A percentile compares a stretch with the other conserved stretches of the same genome.
Conservation (phyloP, 164 flowering plant genomes). For the Tetrastigma voinierianum region DNA sequence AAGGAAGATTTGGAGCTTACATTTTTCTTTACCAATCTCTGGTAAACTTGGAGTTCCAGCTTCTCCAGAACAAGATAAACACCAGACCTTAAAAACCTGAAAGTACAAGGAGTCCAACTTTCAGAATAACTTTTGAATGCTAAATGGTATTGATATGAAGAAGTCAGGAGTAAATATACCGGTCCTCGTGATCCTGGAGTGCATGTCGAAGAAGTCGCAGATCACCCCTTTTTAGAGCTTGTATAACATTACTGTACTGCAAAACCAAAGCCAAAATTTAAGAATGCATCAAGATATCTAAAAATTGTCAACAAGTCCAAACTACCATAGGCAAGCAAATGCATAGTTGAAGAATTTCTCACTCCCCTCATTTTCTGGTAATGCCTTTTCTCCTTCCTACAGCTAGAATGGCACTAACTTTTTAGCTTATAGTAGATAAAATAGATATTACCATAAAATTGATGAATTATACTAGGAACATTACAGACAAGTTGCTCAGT, state of each 20-base stretch:
- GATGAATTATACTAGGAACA: no score
- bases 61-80: conserved; percentile 97
- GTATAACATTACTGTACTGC: conserved; percentile 73
- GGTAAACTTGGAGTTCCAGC: conserved; percentile 97
- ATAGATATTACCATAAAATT: no score
- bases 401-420: no score
- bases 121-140: not conserved
- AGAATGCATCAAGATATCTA: not conserved
- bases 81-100: conserved; percentile 92
- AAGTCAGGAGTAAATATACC: conserved; percentile 31
- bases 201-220: conserved; percentile 87
- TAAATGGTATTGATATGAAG: conserved; percentile 1
- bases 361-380: no score
- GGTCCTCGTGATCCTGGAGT: conserved; percentile 84
- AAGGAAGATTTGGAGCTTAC: conserved; percentile 35
- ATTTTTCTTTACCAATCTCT: conserved; percentile 90
- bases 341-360: no score
- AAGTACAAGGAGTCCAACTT: conserved; percentile 2
- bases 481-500: no score
- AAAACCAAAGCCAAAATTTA: conserved; percentile 1
- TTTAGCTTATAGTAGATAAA: no score
- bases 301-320: no score
- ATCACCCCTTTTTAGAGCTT: conserved; percentile 84
- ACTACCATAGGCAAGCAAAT: no score
- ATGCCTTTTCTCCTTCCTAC: no score